Evolutionary conservation across 2,329 filamentous ascomycete genomes (phyloP).

Genomic region (Monosporascus sp.): DNA sequence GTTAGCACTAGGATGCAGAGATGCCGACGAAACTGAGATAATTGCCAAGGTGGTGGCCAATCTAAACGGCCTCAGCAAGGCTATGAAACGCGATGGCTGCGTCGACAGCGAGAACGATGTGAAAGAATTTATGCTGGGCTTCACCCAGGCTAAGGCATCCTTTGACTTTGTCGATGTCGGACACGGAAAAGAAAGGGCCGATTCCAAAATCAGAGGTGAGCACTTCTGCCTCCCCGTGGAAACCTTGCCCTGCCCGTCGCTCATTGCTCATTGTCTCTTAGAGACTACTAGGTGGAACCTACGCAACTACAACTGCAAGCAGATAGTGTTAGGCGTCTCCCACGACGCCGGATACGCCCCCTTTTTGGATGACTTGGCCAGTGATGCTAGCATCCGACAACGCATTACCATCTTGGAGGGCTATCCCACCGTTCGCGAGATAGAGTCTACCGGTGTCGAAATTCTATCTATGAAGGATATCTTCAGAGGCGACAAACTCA

Average conservation of each 20-base stretch:
- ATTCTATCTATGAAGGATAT: conserved; percentile 43
- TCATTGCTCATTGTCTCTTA: conserved; percentile 18
- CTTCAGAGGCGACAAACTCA: conserved; percentile 50
- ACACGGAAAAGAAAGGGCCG: conserved; percentile 51
- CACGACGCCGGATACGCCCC: conserved; percentile 57
- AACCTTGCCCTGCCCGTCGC: neutral
- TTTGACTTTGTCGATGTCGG: conserved; percentile 63
- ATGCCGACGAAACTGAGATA: conserved; percentile 45
- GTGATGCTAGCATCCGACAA: conserved; percentile 35
- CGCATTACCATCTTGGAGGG: conserved; percentile 53
- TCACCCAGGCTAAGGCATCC: conserved; percentile 52
- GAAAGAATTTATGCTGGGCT: conserved; percentile 53
- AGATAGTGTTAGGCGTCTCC: conserved; percentile 56
- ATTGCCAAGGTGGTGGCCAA: conserved; percentile 54
- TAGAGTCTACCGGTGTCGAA: conserved; percentile 40
- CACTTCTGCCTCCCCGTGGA: neutral
- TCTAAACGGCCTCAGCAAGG: conserved; percentile 42
- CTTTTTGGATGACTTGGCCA: conserved; percentile 50
- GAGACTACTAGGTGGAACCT: conserved; percentile 53
- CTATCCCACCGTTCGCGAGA: conserved; percentile 43
- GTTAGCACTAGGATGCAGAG: conserved; percentile 41
- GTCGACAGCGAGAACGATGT: conserved; percentile 41
- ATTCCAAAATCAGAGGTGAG: conserved; percentile 56
- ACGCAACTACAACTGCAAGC: conserved; percentile 55
- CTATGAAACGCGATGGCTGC: conserved; percentile 44